Evolutionary conservation across 352 stramenopile species (phyloP).

Genomic region (Phytopythium cucurbitacearum): DNA sequence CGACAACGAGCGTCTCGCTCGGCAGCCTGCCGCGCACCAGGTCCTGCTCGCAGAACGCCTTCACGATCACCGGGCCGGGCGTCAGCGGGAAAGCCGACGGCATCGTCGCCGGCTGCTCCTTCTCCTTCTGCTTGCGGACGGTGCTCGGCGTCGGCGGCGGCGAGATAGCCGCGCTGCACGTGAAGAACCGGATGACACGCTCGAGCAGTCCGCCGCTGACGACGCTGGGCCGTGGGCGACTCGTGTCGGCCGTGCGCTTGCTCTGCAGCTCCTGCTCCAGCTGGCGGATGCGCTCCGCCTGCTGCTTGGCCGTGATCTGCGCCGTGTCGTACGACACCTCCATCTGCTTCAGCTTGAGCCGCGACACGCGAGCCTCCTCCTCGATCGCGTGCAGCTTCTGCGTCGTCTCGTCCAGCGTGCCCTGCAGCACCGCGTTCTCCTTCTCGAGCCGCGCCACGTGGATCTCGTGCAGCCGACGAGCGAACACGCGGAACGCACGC

Average conservation of each 20-base stretch:
- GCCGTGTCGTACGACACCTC: slow-evolving; percentile 52
- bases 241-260: slow-evolving; percentile 18
- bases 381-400: slow-evolving; percentile 33
- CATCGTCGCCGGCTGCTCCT: slow-evolving; percentile 4
- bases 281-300: slow-evolving; percentile 48
- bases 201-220: slow-evolving; percentile 38
- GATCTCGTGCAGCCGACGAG: slow-evolving; percentile 53
- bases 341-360: slow-evolving; percentile 50
- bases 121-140: neutral
- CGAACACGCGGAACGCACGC: slow-evolving; percentile 47
- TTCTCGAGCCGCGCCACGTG: slow-evolving; percentile 71
- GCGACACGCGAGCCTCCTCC: slow-evolving; percentile 38
- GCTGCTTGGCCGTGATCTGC: slow-evolving; percentile 47
- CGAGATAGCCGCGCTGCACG: slow-evolving; percentile 59
- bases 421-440: slow-evolving; percentile 48
- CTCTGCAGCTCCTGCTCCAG: slow-evolving; percentile 61
- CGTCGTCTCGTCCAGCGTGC: slow-evolving; percentile 31
- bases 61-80: slow-evolving; percentile 26
- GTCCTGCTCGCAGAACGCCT: slow-evolving; percentile 20
- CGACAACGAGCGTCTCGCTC: slow-evolving; percentile 22
- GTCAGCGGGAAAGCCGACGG: slow-evolving; percentile 21
- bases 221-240: slow-evolving; percentile 3
- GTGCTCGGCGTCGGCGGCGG: slow-evolving; percentile 34
- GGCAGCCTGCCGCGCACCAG: slow-evolving; percentile 19
- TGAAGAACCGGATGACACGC: slow-evolving; percentile 84